Base-by-base conservation (phyloP, 139 green algal species). In the Limnomonas spitsbergensis region DNA sequence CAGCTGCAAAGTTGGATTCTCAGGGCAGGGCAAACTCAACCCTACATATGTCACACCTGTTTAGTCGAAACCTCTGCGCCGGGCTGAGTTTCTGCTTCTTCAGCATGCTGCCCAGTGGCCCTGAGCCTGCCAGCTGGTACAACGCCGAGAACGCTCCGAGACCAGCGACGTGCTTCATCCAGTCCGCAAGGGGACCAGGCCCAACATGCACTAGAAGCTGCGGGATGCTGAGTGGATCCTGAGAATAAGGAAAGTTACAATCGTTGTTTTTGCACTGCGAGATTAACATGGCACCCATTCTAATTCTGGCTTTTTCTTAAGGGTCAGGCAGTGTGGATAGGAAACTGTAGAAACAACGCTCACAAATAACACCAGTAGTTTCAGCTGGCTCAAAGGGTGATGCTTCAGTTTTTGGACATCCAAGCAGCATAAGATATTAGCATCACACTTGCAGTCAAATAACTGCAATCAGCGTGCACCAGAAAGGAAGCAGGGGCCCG, bases 211-310 rank as follows among this genome's bases (percentile, higher is more conserved):
- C 31, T 6, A 94, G 71, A 37, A 96, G 92, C 9, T 82, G 42
- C 0, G 90, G 90, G 4, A 94, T 85, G 70, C 91, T 90, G 3
- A 78, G 35, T 0, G 92, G 90, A 66, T 95, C 88, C 2, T 54
- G 66, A 35, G 77, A 54, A 61, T 38, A 14, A 39, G 40, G 40
- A 37, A 69, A 37, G 54, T 7, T 27, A 69, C 27, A 69, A 37
- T n/a, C n/a, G n/a, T n/a, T n/a, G n/a, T n/a, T n/a, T n/a, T n/a
- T n/a, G n/a, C n/a, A n/a, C n/a, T n/a, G n/a, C n/a, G n/a, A n/a
- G n/a, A n/a, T n/a, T n/a, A n/a, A n/a, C n/a, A n/a, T n/a, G n/a
- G n/a, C n/a, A n/a, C n/a, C n/a, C n/a, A n/a, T n/a, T n/a, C n/a
- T n/a, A n/a, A n/a, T n/a, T n/a, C n/a, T n/a, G n/a, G n/a, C n/a